Base-by-base conservation (phyloP, 2,329 filamentous ascomycete species). In the Lachnellula arida region DNA sequence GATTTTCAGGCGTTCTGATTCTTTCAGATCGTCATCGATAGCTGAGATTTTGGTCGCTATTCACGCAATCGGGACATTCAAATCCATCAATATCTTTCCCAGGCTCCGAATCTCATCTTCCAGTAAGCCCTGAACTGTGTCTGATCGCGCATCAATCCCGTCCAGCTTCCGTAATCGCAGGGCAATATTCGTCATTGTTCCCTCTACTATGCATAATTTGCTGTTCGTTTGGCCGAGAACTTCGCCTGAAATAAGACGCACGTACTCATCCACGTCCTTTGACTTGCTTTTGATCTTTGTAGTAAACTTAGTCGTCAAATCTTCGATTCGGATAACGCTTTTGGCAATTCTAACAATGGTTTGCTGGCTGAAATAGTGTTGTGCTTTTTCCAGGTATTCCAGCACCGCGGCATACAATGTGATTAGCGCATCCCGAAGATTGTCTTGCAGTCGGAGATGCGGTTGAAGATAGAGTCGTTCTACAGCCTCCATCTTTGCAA, bases 321-420 rank as follows among this genome's bases (percentile, higher is more conserved):
- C 35, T 49, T 53, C 44, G 2, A 52, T 14, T 12, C 54, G 5
- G 11, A 57, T 35, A 46, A 54, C 61, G 25, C 51, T 54, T 19
- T 25, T 57, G n/a, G 8, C 12, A 22, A 57, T 51, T 23, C 46
- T 32, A n/a, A 25, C 19, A 7, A 43, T 23, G 6, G 51, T 49
- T 9, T 50, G 46, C 32, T 40, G 51, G n/a, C n/a, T 8, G 42
- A 40, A 58, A 19, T 55, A 58, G 14, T 19, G 23, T 2, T 43
- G 17, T 23, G 53, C 56, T 17, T 56, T 23, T 9, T n/a, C 15
- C 5, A 58, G 12, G 28, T 53, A 58, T 5, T 40, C 23, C 15
- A 58, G 28, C 14, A 56, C 32, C 6, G 56, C 35, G 9, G 22
- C 23, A 40, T 58, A 58, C 11, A 58, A 12, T 5, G 17, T 44